Conservation (phyloP, 495 filamentous ascomycete genomes). For the Thermothielavioides terrestris region DNA sequence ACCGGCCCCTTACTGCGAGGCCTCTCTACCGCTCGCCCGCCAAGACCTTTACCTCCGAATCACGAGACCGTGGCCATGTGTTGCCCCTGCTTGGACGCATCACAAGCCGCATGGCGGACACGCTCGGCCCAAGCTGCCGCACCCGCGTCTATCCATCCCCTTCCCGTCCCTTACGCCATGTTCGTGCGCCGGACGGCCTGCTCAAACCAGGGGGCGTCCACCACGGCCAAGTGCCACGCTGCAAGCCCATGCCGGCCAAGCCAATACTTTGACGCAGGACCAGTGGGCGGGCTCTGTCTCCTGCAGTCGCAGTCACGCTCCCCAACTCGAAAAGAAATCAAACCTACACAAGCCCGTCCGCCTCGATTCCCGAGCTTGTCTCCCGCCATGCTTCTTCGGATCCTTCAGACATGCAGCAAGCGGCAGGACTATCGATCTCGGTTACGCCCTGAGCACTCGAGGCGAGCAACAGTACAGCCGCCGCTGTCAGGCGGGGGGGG, state of each 20-base stretch:
- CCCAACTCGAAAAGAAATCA: not conserved
- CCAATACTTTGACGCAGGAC: constrained; percentile 8
- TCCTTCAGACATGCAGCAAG: not conserved
- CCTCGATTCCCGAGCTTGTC: not conserved
- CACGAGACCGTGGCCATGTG: not conserved
- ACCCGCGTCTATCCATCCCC: too few species aligned
- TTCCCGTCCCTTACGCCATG: not conserved
- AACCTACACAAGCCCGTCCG: not conserved
- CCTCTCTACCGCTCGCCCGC: too few species aligned
- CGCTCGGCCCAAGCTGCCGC: too few species aligned
- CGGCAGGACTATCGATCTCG: constrained; percentile 5
- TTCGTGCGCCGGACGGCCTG: not conserved
- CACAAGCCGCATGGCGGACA: too few species aligned
- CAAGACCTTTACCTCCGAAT: not conserved
- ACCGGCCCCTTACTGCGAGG: too few species aligned
- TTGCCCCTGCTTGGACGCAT: too few species aligned
- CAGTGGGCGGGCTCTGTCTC: not conserved
- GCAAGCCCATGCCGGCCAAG: not conserved
- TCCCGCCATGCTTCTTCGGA: not conserved
- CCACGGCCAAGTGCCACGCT: not conserved
- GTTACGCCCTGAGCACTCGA: not conserved
- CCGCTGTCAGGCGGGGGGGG: too few species aligned
- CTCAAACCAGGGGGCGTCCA: not conserved
- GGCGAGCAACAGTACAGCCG: not conserved
- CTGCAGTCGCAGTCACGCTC: not conserved